Evolutionary conservation across 2,329 filamentous ascomycete species (phyloP).

Genomic region (Diaporthe humulicola): DNA sequence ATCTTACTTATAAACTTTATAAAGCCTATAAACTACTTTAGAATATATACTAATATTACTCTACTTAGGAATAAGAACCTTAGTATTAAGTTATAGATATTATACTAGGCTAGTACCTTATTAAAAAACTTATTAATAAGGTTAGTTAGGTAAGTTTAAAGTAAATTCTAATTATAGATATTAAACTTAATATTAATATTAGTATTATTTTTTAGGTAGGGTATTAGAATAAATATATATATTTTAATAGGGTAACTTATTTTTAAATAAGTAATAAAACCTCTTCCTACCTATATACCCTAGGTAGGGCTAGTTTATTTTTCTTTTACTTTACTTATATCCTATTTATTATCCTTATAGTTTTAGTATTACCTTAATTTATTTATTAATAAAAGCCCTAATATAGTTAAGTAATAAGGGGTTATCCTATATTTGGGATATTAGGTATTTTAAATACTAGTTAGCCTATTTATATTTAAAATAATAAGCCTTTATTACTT

Average conservation of each 20-base stretch:
- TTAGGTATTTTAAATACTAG: too few relatives aligned
- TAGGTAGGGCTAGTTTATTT: accelerated
- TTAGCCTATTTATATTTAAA: neutral
- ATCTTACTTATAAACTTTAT: neutral
- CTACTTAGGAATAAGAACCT: neutral
- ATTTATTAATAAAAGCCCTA: neutral
- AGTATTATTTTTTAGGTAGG: neutral
- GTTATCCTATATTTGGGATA: accelerated
- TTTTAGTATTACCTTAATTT: neutral
- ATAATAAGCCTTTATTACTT: neutral
- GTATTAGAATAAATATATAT: neutral
- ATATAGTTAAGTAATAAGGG: neutral
- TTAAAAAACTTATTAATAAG: neutral
- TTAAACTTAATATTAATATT: neutral
- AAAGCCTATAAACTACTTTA: neutral
- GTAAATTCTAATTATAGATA: neutral
- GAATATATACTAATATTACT: neutral
- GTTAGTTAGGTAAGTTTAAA: neutral
- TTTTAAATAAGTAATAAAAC: neutral
- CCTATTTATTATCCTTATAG: neutral
- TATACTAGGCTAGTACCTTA: neutral
- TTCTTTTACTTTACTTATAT: neutral
- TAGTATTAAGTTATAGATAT: neutral
- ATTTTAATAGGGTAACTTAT: neutral
- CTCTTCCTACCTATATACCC: neutral